A percentile compares a stretch with the other conserved stretches of the same genome.
Evolutionary conservation across 2,329 filamentous ascomycete species (phyloP).

Genomic region (Pseudopyrenochaeta lycopersici): DNA sequence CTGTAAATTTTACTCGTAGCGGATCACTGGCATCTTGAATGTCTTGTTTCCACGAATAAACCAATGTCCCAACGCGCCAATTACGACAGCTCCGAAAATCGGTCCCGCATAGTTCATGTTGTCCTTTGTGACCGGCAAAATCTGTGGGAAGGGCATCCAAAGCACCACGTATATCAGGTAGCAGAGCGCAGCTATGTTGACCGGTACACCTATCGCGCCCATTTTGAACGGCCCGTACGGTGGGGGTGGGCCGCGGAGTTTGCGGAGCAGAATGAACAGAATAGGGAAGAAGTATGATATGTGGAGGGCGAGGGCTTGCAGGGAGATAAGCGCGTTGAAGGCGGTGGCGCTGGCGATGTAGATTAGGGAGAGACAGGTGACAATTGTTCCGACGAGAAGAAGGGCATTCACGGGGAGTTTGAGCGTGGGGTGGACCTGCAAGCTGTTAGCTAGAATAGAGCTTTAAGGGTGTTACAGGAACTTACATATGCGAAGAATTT

Average conservation of each 20-base stretch:
- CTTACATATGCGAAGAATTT: slow-evolving; percentile 41
- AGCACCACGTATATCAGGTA: slow-evolving; percentile 36
- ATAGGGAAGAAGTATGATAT: slow-evolving; percentile 45
- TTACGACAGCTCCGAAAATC: slow-evolving; percentile 34
- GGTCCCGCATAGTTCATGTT: slow-evolving; percentile 46
- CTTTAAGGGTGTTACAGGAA: background rate
- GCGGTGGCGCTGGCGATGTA: slow-evolving; percentile 48
- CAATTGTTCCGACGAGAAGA: slow-evolving; percentile 29
- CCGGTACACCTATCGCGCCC: slow-evolving; percentile 29
- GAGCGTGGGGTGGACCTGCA: slow-evolving; percentile 37
- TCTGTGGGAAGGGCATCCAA: slow-evolving; percentile 43
- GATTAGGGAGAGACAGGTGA: slow-evolving; percentile 45
- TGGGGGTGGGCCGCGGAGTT: slow-evolving; percentile 25
- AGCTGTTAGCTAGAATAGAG: background rate
- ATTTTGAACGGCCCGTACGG: slow-evolving; percentile 40
- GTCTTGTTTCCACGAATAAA: slow-evolving; percentile 24
- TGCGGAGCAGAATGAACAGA: slow-evolving; percentile 34
- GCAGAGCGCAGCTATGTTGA: slow-evolving; percentile 37
- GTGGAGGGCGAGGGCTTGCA: slow-evolving; percentile 42
- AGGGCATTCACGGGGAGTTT: slow-evolving; percentile 37
- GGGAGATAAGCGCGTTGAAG: slow-evolving; percentile 43
- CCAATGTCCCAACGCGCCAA: slow-evolving; percentile 34
- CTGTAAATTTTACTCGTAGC: slow-evolving; percentile 22
- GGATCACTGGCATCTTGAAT: slow-evolving; percentile 31
- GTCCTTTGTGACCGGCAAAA: slow-evolving; percentile 35